Base-by-base conservation (phyloP, 495 filamentous ascomycete species). In the Penicillium ucsense region DNA sequence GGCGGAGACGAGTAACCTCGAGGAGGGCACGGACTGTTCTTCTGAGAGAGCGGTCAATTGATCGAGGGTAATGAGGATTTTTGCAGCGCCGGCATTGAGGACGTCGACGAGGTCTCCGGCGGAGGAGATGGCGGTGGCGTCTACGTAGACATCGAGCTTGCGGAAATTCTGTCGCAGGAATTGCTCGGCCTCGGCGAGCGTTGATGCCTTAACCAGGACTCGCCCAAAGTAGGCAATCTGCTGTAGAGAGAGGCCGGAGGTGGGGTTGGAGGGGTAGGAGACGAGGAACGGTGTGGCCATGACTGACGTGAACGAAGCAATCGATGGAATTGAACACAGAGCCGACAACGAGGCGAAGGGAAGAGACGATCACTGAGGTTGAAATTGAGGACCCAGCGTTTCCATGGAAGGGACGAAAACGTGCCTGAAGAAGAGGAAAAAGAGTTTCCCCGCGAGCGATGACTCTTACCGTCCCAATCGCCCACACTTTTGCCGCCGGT, bases 21-120 rank as follows among this genome's bases (percentile, higher is more conserved):
- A 74, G 8, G 74, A 75, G 46, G 81, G 72, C 41, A 82, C 63
- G 34, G 75, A 72, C 41, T 78, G 70, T 54, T 79, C 73, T 46
- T 69, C 56, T 20, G 69, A 59, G 20, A 85, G 64, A 3, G 65
- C 50, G 38, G 72, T 64, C 53, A 84, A 69, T 67, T 87, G 83
- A 39, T 84, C 75, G 41, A 82, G 73, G 44, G 77, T 73, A 41
- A 95, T 82, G 63, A 97, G 90, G 39, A 94, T 82, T 64, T 84
- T 92, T 36, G 80, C 76, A n/a, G 88, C 88, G 44, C 94, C 92
- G 52, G 82, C 78, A 60, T 98, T 84, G 44, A 98, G 77, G 31
- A 97, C 74, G 44, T 85, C 76, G 43, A 89, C 67, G 12, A 95
- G 68, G 51, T 94, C 86, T 35, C 85, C 80, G 39, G 69, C 62